Evolutionary conservation across 2,329 filamentous ascomycete genomes (phyloP).

Genomic region (Trichoderma sp.): DNA sequence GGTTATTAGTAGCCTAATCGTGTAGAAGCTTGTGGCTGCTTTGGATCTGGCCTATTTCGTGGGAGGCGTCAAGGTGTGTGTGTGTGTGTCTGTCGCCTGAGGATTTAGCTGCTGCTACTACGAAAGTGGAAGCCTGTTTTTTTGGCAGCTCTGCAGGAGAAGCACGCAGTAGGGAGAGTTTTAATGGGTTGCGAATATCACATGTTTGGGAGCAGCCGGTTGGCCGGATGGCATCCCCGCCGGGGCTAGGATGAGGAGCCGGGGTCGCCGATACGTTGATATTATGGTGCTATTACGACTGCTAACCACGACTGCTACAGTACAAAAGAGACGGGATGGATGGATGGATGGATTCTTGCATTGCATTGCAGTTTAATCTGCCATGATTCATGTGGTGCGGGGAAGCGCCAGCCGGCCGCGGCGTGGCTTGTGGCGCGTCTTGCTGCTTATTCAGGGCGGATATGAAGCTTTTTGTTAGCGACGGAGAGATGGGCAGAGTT

Average conservation of each 20-base stretch:
- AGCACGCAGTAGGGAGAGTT: neutral
- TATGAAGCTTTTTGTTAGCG: slow-evolving; percentile 6
- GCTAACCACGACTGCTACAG: no score
- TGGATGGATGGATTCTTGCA: neutral
- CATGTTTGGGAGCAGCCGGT: neutral
- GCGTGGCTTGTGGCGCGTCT: neutral
- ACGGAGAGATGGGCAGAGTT: neutral
- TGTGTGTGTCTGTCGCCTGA: neutral
- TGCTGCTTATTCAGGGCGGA: neutral
- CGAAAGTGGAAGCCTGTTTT: neutral
- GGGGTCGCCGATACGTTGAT: neutral
- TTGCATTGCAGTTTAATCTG: neutral
- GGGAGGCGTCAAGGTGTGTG: slow-evolving; percentile 22
- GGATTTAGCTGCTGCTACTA: neutral
- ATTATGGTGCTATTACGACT: neutral
- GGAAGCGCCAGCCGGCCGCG: slow-evolving; percentile 18
- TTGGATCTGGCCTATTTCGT: neutral
- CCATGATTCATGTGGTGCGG: slow-evolving; percentile 23
- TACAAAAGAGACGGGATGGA: neutral
- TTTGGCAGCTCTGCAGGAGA: neutral
- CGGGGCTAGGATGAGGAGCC: neutral
- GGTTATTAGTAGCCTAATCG: neutral
- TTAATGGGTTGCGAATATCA: neutral
- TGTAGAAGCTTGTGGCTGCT: neutral
- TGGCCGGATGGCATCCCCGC: neutral